These are phyloP conservation scores for Skeletonema menzelii DNA, from an alignment of 108 stramenopile species.

Conservation along the genomic window DNA sequence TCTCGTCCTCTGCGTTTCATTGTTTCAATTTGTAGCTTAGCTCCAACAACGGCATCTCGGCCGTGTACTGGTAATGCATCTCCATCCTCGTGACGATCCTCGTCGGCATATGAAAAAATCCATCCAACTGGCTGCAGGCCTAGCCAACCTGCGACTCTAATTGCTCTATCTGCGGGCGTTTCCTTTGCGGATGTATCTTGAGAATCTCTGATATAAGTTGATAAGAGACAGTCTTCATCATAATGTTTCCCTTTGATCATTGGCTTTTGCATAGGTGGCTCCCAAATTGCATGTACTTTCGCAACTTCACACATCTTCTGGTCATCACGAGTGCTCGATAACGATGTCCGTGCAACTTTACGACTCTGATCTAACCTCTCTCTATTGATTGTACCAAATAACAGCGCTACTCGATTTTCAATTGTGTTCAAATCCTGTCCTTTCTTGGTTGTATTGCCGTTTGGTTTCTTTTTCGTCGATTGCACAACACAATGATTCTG, in stretches of 20 bases:
- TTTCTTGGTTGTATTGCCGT: constrained; percentile 6
- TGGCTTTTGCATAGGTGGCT: constrained; percentile 57
- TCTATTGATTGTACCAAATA: constrained; percentile 75
- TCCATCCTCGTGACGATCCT: constrained; percentile 59
- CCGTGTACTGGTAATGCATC: constrained; percentile 70
- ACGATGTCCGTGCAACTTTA: constrained; percentile 64
- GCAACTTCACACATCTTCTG: constrained; percentile 74
- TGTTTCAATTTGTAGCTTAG: constrained; percentile 62
- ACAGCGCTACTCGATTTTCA: constrained; percentile 60
- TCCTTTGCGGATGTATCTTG: constrained; percentile 20
- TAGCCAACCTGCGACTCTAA: constrained; percentile 59
- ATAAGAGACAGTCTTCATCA: constrained; percentile 28
- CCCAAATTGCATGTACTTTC: constrained; percentile 86
- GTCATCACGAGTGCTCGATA: constrained; percentile 62
- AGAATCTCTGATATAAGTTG: constrained; percentile 13
- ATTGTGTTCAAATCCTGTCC: constrained; percentile 8
- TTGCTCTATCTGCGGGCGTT: constrained; percentile 38
- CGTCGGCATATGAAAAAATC: constrained; percentile 79
- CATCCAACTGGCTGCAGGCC: constrained; percentile 78
- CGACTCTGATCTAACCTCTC: constrained; percentile 64
- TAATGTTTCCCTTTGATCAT: constrained; percentile 33
- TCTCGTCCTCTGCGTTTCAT: constrained; percentile 58
- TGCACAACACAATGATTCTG: constrained; percentile 54
- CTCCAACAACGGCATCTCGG: constrained; percentile 57
- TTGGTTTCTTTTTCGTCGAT: constrained; percentile 25